Evolutionary conservation across 805 yeast species (phyloP), one percentile per base, ranked within the genome.

Genomic region (Nakazawaea pomicola): DNA sequence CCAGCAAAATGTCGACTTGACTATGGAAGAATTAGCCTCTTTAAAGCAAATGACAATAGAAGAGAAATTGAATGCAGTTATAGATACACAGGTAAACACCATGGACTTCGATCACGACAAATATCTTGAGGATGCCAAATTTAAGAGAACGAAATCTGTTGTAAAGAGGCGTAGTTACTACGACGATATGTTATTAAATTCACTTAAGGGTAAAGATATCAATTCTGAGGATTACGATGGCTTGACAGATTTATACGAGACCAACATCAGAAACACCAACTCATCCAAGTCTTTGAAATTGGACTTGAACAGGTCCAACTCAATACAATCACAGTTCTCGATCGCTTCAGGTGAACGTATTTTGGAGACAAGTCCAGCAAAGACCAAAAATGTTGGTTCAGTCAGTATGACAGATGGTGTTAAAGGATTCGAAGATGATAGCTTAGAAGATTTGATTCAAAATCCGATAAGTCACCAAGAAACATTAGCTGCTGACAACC

Each of bases 31-130:
- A 1, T 33, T 62, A 5, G 36, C 41, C 12, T 42, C 45, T 12
- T 47, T 45, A 43, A 54, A 41, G 49, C 50, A 51, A 44, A 61
- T 52, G 54, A 60, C 58, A 36, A 53, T 73, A 29, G 68, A 68
- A 45, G 70, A 73, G 45, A 71, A 68, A 49, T 56, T 74, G 41
- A 71, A 68, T 41, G 58, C 72, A 2, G 68, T 65, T 33, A 55
- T 73, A 12, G 57, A 57, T 23, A 45, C 48, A 11, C 46, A 18
- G 1, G 19, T 50, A 1, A 49, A 45, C 37, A 53, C 53, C 11
- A 18, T n/a, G 15, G 21, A 43, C 6, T 52, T 52, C 40, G 64
- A 58, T 41, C 62, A 59, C 44, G 54, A 52, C 15, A 37, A 47
- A 5, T 60, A 56, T 33, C 17, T 60, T 31, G 58, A 58, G 42